Evolutionary conservation across 129 eudicot genomes (phyloP).

Genomic region (Escallonia rubra): DNA sequence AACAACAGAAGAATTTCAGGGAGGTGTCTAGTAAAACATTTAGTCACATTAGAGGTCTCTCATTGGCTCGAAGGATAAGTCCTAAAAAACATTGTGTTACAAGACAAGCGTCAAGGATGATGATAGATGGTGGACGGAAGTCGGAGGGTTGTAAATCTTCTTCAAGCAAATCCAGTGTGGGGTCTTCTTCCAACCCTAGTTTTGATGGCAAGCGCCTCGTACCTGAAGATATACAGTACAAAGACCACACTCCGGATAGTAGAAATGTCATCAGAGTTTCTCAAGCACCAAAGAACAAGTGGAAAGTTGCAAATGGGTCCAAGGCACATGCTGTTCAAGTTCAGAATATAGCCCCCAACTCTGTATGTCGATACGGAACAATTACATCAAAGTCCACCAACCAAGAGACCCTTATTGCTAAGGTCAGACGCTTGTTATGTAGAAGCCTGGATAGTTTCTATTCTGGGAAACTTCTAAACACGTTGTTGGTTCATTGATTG

Average conservation of each 20-base stretch:
- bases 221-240: slow-evolving; percentile 14
- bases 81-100: slow-evolving; percentile 57
- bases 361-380: slow-evolving; percentile 2
- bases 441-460: no score
- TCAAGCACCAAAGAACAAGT: slow-evolving; percentile 15
- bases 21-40: slow-evolving; percentile 26
- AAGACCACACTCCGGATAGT: slow-evolving; percentile 24
- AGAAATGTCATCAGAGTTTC: slow-evolving; percentile 19
- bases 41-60: slow-evolving; percentile 30
- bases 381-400: slow-evolving; percentile 11
- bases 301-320: slow-evolving; percentile 11
- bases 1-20: slow-evolving; percentile 19
- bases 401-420: slow-evolving; percentile 24
- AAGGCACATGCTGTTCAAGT: slow-evolving; percentile 22
- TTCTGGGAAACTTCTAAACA: no score
- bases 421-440: slow-evolving; percentile 21
- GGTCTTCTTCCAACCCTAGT: slow-evolving; percentile 31
- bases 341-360: slow-evolving; percentile 10
- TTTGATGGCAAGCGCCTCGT: slow-evolving; percentile 12
- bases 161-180: slow-evolving; percentile 59
- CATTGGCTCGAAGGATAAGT: slow-evolving; percentile 31
- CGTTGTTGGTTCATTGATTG: neutral
- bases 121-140: slow-evolving; percentile 22
- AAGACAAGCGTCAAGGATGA: slow-evolving; percentile 49
- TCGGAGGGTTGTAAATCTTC: slow-evolving; percentile 51